Percentiles rank a stretch among this genome's conserved stretches.
These are phyloP conservation scores for Hibiscus mutabilis DNA, from an alignment of 345 rosid genomes.

Conservation along the genomic window DNA sequence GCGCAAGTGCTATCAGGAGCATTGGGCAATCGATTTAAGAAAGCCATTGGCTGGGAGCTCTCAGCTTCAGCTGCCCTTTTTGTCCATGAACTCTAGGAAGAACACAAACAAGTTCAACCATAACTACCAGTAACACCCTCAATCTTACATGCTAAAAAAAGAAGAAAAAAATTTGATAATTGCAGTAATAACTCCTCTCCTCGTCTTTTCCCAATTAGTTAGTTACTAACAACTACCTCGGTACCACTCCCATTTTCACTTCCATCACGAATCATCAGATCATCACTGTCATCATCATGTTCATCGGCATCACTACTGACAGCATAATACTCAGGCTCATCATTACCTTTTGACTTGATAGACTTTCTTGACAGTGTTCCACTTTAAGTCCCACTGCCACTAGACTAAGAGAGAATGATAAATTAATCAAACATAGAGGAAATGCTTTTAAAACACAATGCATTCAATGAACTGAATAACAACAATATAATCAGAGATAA, in stretches of 20 bases:
- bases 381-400: constrained; percentile 48
- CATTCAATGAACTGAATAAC: constrained; percentile 7
- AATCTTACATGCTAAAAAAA: background rate
- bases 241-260: constrained; percentile 75
- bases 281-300: constrained; percentile 42
- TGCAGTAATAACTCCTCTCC: background rate
- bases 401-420: constrained; percentile 40
- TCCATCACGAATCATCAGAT: constrained; percentile 34
- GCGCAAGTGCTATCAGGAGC: constrained; percentile 72
- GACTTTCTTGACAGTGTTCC: constrained; percentile 10
- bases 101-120: background rate
- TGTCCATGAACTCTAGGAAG: constrained; percentile 61
- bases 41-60: constrained; percentile 39
- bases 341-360: constrained; percentile 36
- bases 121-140: background rate
- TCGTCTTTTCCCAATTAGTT: background rate
- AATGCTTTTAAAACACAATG: background rate
- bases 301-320: constrained; percentile 30
- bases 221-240: constrained; percentile 34
- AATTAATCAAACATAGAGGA: background rate
- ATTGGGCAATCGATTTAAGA: constrained; percentile 32
- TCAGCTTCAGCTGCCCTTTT: constrained; percentile 44
- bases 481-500: background rate
- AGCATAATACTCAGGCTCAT: constrained; percentile 36
- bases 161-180: background rate